Base-by-base conservation (phyloP, 208 protist genomes). In the Leishmania aethiopica region DNA sequence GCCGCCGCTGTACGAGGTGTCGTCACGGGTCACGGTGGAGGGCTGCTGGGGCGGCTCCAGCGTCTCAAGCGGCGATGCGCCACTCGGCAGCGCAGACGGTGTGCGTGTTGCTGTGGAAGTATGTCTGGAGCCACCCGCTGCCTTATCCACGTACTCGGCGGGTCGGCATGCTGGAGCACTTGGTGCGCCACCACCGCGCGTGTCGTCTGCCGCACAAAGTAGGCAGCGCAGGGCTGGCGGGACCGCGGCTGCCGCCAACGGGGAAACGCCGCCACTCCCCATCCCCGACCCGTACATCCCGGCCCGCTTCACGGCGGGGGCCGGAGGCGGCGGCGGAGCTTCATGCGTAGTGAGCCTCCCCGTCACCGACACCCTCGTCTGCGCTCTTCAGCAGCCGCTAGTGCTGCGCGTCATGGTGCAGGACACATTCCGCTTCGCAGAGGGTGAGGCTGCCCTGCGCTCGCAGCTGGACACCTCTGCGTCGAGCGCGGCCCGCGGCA, bases 21-120 rank as follows among this genome's bases (percentile, higher is more conserved):
- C 83, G 4, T 86, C 83, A n/a, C 83, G 67, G 32, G 57, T 86
- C n/a, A 66, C 57, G 53, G 79, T 86, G 11, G 78, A 86, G 37
- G 83, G 83, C 1, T 79, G 60, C 57, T 86, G 83, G 83, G 83
- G 77, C 10, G 78, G 64, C 19, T 51, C 22, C 28, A 71, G 37
- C 10, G 72, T 22, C 22, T 42, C 32, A 22, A 45, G 45, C 13
- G 25, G 25, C 37, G 42, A 64, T 59, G 77, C 47, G 19, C 35
- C 77, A 28, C 28, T 76, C 25, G 78, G 22, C 67, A 37, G 32
- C 53, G 55, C n/a, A 53, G 78, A 57, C 10, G 51, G 28, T 42
- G 67, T 81, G 69, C 35, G 67, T 28, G 78, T 80, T 37, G 13
- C 64, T 49, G n/a, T 80, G 28, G 62, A 72, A 13, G 42, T 80